Evolutionary conservation across 1,139 yeast species (phyloP), one percentile per base, ranked within the genome.

Genomic region (Candida dubliniensis): DNA sequence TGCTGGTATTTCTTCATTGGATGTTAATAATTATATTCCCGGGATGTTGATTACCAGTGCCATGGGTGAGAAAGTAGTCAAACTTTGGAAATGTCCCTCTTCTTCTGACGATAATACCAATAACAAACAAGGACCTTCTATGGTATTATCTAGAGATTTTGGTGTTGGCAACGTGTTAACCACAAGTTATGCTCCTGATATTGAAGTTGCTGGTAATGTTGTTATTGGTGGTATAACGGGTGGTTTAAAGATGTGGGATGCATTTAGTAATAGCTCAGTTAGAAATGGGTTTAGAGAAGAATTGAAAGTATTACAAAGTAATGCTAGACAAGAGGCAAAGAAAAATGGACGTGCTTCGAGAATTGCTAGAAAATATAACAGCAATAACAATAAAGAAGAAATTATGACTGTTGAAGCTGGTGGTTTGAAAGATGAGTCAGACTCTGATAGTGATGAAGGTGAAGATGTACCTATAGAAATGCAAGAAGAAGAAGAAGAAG

Each of bases 151-250:
- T 35, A 82, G 98, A 61, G 97, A 93, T 64, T 85, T 95, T 55
- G 98, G 93, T 54, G 88, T 91, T 42, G 99, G 99, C 50, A 90
- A 90, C 60, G 97, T 93, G 13, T 80, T 95, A 57, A 77, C 91
- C 10, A 74, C 88, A 15, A 71, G 86, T 8, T 95, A 90, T 70
- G 95, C 96, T 9, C 86, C 91, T 40, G 99, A 93, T 64, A 69
- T 79, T 44, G 97, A 88, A 63, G 86, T 88, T 38, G 84, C 91
- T 4, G 96, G 96, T 52, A 81, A 85, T 57, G 64, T 93, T 50
- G 84, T 84, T 25, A 79, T 89, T 50, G 99, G 96, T 55, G 99
- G 99, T 60, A 89, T 87, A 38, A 77, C 78, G 45, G 90, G 90
- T 30, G 82, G 85, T 11, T 75, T 93, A 63, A 91, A 90, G 66